These are phyloP conservation scores for Zea mays DNA, from an alignment of 176 grass and related monocot species.

Conservation along the genomic window Zm-B73-REFERENCE-NAM-5.0 NC_050103.1:173448501-173449000, in stretches of 20 bases:
- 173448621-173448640: constrained; percentile 10
- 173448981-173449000: constrained; percentile 92
- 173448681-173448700: constrained; percentile 85
- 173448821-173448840: constrained; percentile 81
- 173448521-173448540: constrained; percentile 99
- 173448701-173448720: constrained; percentile 81
- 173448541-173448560: constrained; percentile 69
- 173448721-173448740: constrained; percentile 95
- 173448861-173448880: constrained; percentile 21
- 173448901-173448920: neutral
- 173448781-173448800: constrained; percentile 80
- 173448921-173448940: constrained; percentile 30
- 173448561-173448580: constrained; percentile 8
- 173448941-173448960: constrained; percentile 87
- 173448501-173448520: constrained; percentile 91
- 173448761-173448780: constrained; percentile 81
- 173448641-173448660: neutral
- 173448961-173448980: constrained; percentile 85
- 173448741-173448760: constrained; percentile 87
- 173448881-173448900: constrained; percentile 9
- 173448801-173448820: constrained; percentile 79
- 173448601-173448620: constrained; percentile 2
- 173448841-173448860: constrained; percentile 64
- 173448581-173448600: neutral
- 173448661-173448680: constrained; percentile 66